These are phyloP conservation scores for Phyllosticta citriasiana DNA, from an alignment of 2,329 filamentous ascomycete genomes.

Conservation along the genomic window DNA sequence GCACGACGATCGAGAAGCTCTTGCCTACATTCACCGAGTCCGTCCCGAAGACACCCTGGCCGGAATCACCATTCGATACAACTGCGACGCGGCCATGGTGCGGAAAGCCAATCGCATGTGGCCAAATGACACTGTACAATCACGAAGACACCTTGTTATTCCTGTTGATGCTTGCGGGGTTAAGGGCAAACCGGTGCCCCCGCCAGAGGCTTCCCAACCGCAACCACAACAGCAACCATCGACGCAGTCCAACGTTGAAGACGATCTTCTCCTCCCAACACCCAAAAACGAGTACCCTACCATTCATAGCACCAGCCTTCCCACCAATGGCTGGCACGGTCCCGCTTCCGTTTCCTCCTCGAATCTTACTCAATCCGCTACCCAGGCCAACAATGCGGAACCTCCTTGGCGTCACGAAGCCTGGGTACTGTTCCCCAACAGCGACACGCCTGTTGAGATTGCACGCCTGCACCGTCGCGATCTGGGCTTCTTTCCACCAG, in stretches of 20 bases:
- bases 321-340: conserved; percentile 26
- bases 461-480: conserved; percentile 70
- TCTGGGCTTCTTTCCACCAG: conserved; percentile 84
- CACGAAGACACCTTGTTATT: conserved; percentile 67
- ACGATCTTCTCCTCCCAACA: conserved; percentile 23
- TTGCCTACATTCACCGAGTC: conserved; percentile 87
- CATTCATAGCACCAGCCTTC: conserved; percentile 10
- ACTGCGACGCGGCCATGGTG: conserved; percentile 73
- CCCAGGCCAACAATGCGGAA: conserved; percentile 44
- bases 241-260: conserved; percentile 25
- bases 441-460: conserved; percentile 67
- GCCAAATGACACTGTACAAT: conserved; percentile 85
- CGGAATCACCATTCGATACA: conserved; percentile 81
- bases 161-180: conserved; percentile 84
- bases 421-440: conserved; percentile 74
- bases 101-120: conserved; percentile 86
- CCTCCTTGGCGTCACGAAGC: conserved; percentile 75
- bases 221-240: conserved; percentile 22
- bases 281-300: conserved; percentile 6
- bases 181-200: conserved; percentile 54
- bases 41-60: conserved; percentile 77
- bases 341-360: conserved; percentile 24
- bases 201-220: conserved; percentile 15
- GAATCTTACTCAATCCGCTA: conserved; percentile 22
- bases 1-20: conserved; percentile 58